Evolutionary conservation across 1,284 basidiomycete genomes (phyloP).

Genomic region (Malassezia psittaci): DNA sequence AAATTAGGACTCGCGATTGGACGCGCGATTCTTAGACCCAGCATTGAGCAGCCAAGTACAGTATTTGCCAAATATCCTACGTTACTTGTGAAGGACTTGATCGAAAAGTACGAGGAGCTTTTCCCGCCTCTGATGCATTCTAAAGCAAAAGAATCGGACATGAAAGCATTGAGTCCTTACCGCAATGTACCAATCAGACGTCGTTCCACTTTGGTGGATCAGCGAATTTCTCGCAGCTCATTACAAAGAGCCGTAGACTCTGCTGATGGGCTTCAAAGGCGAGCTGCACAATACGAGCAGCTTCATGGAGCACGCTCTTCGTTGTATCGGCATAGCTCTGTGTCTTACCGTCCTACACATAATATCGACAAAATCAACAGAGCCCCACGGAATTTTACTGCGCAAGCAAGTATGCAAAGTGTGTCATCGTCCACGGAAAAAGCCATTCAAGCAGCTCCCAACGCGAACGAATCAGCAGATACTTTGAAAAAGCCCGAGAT

Average conservation of each 20-base stretch:
- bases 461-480: background rate
- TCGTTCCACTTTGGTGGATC: constrained; percentile 75
- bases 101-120: constrained; percentile 65
- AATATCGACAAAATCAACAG: background rate
- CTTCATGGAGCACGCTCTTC: constrained; percentile 13
- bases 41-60: constrained; percentile 74
- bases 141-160: constrained; percentile 72
- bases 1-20: constrained; percentile 80
- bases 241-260: constrained; percentile 23
- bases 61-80: constrained; percentile 60
- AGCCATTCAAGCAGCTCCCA: background rate
- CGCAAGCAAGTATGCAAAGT: background rate
- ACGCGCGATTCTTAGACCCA: constrained; percentile 71
- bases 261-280: constrained; percentile 18
- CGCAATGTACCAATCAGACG: constrained; percentile 62
- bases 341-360: background rate
- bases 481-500: background rate
- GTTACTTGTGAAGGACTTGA: constrained; percentile 65
- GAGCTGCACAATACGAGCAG: constrained; percentile 24
- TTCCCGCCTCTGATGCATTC: constrained; percentile 69
- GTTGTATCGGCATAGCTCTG: background rate
- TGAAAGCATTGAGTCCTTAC: constrained; percentile 27
- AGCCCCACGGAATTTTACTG: background rate
- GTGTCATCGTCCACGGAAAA: background rate
- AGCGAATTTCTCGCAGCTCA: constrained; percentile 50